Percentiles rank a stretch among this genome's conserved stretches.
Conservation (phyloP, 164 flowering plant genomes). For the Stephania japonica region DNA sequence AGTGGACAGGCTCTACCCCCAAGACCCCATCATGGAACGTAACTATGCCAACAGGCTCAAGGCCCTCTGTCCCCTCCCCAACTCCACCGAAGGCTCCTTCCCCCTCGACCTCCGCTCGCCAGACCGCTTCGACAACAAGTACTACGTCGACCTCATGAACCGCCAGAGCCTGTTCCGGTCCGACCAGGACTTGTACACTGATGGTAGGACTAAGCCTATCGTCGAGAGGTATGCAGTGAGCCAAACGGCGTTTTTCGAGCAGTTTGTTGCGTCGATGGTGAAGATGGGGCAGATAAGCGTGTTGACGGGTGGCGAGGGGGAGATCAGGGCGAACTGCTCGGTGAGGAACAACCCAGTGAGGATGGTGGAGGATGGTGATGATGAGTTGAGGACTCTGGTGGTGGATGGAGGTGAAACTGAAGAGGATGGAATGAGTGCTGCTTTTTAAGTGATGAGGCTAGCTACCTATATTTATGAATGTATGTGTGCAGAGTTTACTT, state of each 20-base stretch:
- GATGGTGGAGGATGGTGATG: background rate
- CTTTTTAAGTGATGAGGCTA: no score
- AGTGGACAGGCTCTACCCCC: constrained; percentile 22
- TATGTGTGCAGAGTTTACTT: no score
- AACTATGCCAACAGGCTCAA: constrained; percentile 16
- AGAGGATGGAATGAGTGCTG: no score
- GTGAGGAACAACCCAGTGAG: constrained; percentile 6
- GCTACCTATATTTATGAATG: no score
- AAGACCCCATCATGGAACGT: constrained; percentile 20
- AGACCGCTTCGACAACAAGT: constrained; percentile 23
- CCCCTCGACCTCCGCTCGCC: constrained; percentile 20
- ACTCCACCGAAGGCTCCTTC: constrained; percentile 3
- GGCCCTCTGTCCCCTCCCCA: constrained; percentile 12
- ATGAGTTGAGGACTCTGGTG: no score
- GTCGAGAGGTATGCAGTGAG: constrained; percentile 17
- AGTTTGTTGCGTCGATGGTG: constrained; percentile 8
- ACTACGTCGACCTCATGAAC: constrained; percentile 23
- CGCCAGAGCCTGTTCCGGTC: constrained; percentile 25
- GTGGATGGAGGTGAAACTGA: no score
- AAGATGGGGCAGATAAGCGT: constrained; percentile 13
- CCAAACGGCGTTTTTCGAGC: constrained; percentile 11
- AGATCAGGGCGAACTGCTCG: constrained; percentile 12
- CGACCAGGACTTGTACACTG: constrained; percentile 24
- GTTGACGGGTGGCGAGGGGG: constrained; percentile 14
- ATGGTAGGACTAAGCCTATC: constrained; percentile 14